These are phyloP conservation scores for Rhexocercosporidium sp. DNA, from an alignment of 2,329 filamentous ascomycete species.

Conservation along the genomic window DNA sequence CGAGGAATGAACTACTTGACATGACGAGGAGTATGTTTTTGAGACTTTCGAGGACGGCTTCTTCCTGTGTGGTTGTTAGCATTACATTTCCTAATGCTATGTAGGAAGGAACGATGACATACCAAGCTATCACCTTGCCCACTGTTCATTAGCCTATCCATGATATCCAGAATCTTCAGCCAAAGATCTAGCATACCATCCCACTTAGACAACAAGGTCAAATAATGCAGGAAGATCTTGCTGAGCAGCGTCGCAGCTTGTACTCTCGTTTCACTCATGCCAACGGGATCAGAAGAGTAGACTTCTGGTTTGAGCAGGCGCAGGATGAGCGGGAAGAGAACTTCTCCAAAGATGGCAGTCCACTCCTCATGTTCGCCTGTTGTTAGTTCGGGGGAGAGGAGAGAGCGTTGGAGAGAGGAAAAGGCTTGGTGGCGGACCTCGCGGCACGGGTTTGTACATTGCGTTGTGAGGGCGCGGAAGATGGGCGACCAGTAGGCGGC, in stretches of 20 bases:
- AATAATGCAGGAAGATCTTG: constrained; percentile 94
- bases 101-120: constrained; percentile 46
- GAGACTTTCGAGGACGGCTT: constrained; percentile 91
- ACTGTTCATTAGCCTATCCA: constrained; percentile 96
- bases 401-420: constrained; percentile 80
- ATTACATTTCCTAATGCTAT: background rate
- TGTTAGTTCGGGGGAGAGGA: constrained; percentile 84
- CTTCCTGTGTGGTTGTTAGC: constrained; percentile 63
- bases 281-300: constrained; percentile 85
- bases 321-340: constrained; percentile 89
- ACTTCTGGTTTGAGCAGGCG: constrained; percentile 92
- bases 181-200: constrained; percentile 91
- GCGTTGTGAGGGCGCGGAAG: constrained; percentile 83
- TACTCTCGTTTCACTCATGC: constrained; percentile 95
- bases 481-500: constrained; percentile 97
- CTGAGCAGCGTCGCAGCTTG: constrained; percentile 89
- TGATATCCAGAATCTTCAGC: constrained; percentile 89
- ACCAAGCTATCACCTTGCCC: constrained; percentile 89
- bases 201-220: constrained; percentile 83
- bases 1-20: constrained; percentile 85
- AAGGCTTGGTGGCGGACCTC: constrained; percentile 92
- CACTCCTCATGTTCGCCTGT: constrained; percentile 87
- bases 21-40: constrained; percentile 98
- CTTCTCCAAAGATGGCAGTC: constrained; percentile 93
- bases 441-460: constrained; percentile 93